phyloP scores from a whole-genome alignment of 2,329 filamentous ascomycete species.

The Alternaria sp. region DNA sequence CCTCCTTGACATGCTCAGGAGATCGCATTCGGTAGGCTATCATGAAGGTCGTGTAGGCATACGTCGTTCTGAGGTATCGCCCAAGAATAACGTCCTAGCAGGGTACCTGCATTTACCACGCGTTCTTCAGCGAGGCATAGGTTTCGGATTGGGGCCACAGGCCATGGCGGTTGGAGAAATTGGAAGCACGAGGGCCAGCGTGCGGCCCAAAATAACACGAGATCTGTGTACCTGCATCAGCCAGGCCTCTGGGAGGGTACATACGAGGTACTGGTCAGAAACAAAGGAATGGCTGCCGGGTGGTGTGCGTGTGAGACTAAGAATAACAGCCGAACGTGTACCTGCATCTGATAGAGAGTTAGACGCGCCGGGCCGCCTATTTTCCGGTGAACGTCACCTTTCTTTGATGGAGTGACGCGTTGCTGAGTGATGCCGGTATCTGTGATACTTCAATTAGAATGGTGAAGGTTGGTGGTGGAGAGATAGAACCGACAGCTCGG shows the following conservation, averaged over 20 bases:
- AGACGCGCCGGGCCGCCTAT: slow-evolving; percentile 19
- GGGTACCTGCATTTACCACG: slow-evolving; percentile 10
- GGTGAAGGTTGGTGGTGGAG: slow-evolving; percentile 23
- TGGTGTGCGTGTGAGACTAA: slow-evolving; percentile 15
- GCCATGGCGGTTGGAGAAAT: neutral
- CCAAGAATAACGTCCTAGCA: slow-evolving; percentile 10
- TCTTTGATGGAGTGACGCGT: neutral
- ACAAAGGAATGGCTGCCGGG: neutral
- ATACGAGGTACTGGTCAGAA: neutral
- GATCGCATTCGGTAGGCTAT: neutral
- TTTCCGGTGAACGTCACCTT: slow-evolving; percentile 7
- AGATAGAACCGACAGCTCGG: slow-evolving; percentile 16
- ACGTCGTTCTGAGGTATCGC: neutral
- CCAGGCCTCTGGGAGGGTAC: slow-evolving; percentile 3
- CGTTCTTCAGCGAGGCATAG: slow-evolving; percentile 8
- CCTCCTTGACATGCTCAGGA: too few relatives aligned
- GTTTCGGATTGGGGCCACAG: slow-evolving; percentile 6
- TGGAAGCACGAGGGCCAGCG: neutral
- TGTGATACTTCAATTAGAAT: slow-evolving; percentile 36
- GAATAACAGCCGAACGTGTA: slow-evolving; percentile 25
- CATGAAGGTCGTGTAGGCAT: neutral
- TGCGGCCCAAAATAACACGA: slow-evolving; percentile 9
- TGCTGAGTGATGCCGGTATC: slow-evolving; percentile 5
- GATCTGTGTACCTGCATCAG: slow-evolving; percentile 15
- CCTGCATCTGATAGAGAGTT: slow-evolving; percentile 29